Conservation (phyloP, 495 filamentous ascomycete species). For the Neurospora cerealis region DNA sequence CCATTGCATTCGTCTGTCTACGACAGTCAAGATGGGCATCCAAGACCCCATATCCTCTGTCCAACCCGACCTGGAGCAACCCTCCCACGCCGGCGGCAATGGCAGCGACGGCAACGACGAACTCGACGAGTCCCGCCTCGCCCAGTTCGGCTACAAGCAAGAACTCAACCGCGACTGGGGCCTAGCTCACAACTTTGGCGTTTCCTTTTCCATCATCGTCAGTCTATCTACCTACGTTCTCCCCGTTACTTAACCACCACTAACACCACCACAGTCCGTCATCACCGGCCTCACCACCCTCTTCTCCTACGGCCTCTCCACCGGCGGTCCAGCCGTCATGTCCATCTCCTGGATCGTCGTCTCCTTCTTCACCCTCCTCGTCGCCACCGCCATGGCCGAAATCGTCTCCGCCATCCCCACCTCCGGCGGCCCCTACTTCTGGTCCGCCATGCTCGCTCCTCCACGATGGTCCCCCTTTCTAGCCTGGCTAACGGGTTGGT, state of each 20-base stretch:
- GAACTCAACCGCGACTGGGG: slow-evolving; percentile 53
- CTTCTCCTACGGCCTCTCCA: slow-evolving; percentile 45
- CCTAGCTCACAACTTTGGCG: slow-evolving; percentile 53
- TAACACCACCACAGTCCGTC: slow-evolving; percentile 35
- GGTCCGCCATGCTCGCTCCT: slow-evolving; percentile 53
- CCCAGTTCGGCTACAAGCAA: slow-evolving; percentile 54
- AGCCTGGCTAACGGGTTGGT: slow-evolving; percentile 59
- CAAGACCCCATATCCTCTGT: background rate
- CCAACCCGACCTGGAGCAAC: slow-evolving; percentile 17
- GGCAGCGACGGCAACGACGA: slow-evolving; percentile 15
- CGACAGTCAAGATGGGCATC: background rate
- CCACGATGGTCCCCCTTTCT: slow-evolving; percentile 45
- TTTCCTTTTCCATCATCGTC: slow-evolving; percentile 58
- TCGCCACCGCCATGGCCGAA: slow-evolving; percentile 54
- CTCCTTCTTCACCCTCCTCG: slow-evolving; percentile 24
- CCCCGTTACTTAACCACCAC: no score
- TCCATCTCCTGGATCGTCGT: slow-evolving; percentile 29
- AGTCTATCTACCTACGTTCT: no score
- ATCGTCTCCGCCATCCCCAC: slow-evolving; percentile 58
- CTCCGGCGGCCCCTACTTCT: slow-evolving; percentile 56
- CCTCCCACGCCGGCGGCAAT: background rate
- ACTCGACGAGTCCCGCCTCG: slow-evolving; percentile 44
- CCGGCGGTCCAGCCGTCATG: slow-evolving; percentile 49
- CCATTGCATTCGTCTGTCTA: background rate
- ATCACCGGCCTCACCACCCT: slow-evolving; percentile 53